Evolutionary conservation across 2,329 filamentous ascomycete species (phyloP).

Genomic region (Paecilomyces formosus): DNA sequence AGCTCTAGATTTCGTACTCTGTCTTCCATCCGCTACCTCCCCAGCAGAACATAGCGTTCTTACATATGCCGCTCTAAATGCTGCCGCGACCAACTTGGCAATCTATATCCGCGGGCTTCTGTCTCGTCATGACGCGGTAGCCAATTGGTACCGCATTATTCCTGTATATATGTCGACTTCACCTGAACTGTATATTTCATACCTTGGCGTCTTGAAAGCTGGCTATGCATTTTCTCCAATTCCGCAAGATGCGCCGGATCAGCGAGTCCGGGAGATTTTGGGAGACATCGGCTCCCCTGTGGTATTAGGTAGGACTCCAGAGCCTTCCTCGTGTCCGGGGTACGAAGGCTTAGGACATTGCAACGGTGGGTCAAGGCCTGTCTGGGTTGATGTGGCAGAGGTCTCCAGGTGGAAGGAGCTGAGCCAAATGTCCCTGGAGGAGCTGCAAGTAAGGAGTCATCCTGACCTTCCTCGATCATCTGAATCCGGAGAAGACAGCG

Average conservation of each 20-base stretch:
- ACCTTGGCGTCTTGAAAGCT: conserved; percentile 28
- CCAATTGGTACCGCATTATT: conserved; percentile 12
- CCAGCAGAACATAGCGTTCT: conserved; percentile 15
- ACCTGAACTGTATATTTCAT: conserved; percentile 31
- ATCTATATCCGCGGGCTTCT: conserved; percentile 10
- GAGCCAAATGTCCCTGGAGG: conserved; percentile 1
- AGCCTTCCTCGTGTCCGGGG: conserved; percentile 9
- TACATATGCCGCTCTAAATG: conserved; percentile 16
- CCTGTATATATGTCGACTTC: conserved; percentile 23
- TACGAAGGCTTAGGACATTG: not conserved
- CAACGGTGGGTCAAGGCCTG: conserved; percentile 1
- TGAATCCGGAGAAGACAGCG: conserved; percentile 7
- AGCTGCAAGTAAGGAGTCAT: conserved; percentile 1
- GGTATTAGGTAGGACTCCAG: conserved; percentile 12
- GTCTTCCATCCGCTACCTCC: conserved; percentile 10
- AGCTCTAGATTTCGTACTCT: conserved; percentile 21
- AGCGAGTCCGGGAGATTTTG: conserved; percentile 19
- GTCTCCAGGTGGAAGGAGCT: conserved; percentile 13
- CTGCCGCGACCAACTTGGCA: conserved; percentile 15
- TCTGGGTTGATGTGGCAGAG: conserved; percentile 15
- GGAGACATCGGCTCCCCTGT: conserved; percentile 18
- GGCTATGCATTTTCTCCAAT: conserved; percentile 31
- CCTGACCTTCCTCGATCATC: conserved; percentile 2
- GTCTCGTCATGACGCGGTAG: not conserved
- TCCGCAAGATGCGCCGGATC: conserved; percentile 26